phyloP scores from a whole-genome alignment of 345 rosid genomes.

The Citrus sp. region DNA sequence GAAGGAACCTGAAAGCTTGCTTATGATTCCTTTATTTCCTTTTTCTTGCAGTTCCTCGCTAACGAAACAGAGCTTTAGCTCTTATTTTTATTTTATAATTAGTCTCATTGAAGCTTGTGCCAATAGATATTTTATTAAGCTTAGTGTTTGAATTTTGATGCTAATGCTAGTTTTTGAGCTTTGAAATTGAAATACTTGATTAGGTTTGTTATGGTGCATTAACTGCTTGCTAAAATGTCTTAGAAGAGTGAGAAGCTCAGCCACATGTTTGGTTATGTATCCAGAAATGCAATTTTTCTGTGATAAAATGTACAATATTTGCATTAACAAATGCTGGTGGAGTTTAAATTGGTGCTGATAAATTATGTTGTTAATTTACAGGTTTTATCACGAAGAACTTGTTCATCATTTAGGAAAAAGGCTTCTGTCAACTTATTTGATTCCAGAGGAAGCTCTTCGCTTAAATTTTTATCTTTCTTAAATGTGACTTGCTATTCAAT shows the following conservation, averaged over 20 bases:
- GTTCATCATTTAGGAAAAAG: constrained; percentile 44
- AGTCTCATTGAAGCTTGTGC: not conserved
- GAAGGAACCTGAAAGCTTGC: not conserved
- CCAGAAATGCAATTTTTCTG: not conserved
- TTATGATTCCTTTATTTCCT: not conserved
- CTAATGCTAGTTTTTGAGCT: no score
- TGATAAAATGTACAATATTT: not conserved
- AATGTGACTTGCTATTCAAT: constrained; percentile 40
- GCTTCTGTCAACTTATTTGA: constrained; percentile 33
- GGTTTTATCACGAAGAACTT: constrained; percentile 54
- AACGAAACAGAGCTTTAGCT: not conserved
- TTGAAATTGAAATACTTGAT: not conserved
- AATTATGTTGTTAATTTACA: constrained; percentile 24
- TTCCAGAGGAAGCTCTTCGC: constrained; percentile 43
- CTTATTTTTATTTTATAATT: not conserved
- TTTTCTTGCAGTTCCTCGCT: not conserved
- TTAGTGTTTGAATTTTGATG: not conserved
- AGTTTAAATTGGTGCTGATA: constrained; percentile 6
- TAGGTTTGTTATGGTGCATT: constrained; percentile 11
- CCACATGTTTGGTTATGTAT: not conserved
- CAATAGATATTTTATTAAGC: not conserved
- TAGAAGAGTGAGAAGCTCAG: not conserved
- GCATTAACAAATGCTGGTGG: not conserved
- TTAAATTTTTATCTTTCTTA: constrained; percentile 42
- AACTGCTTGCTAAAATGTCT: constrained; percentile 42